These are phyloP conservation scores for Suillus variegatus DNA, from an alignment of 768 basidiomycete genomes.

Conservation along the genomic window DNA sequence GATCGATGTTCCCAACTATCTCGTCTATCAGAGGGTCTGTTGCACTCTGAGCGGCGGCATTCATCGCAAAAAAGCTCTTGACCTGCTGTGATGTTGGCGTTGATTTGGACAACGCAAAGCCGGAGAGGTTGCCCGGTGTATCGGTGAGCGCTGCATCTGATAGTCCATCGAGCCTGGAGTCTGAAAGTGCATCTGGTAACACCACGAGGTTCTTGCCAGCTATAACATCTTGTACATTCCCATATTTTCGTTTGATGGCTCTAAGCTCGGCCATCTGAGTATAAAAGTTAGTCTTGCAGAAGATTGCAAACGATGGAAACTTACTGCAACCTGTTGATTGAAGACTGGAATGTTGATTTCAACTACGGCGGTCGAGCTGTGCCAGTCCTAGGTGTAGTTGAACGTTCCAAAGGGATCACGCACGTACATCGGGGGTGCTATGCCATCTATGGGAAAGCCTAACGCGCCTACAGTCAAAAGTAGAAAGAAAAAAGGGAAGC, in stretches of 20 bases:
- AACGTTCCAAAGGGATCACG: background rate
- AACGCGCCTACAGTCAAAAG: slow-evolving; percentile 12
- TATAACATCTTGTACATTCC: background rate
- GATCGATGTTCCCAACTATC: slow-evolving; percentile 40
- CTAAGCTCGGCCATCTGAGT: background rate
- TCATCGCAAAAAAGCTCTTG: background rate
- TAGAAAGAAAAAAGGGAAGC: slow-evolving; percentile 10
- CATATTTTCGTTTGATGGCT: background rate
- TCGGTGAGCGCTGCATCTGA: background rate
- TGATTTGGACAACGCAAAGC: background rate
- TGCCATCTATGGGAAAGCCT: slow-evolving; percentile 14
- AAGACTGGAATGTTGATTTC: background rate
- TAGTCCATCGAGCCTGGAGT: background rate
- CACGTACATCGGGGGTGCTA: background rate
- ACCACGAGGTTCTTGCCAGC: background rate
- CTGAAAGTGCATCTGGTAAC: background rate
- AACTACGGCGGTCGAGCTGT: background rate
- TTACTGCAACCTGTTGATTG: background rate
- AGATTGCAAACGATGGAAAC: background rate
- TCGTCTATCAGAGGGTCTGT: slow-evolving; percentile 38
- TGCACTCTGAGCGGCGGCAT: slow-evolving; percentile 4
- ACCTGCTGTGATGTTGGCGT: background rate
- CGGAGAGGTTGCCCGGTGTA: background rate
- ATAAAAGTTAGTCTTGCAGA: background rate
- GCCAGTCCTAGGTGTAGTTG: background rate